Evolutionary conservation across 2,329 filamentous ascomycete species (phyloP).

Genomic region (Ciborinia camelliae): DNA sequence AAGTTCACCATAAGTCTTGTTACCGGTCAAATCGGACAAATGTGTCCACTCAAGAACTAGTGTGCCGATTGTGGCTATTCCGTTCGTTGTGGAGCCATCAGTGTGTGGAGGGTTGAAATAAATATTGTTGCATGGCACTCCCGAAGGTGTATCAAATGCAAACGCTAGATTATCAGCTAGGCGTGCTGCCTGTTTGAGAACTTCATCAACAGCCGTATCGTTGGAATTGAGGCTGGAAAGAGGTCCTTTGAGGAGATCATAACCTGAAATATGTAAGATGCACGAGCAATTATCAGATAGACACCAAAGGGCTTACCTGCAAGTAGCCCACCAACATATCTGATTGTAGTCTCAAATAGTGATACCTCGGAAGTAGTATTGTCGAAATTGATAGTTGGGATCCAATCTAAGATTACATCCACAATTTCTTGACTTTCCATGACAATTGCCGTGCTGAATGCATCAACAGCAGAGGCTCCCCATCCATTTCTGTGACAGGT

Average conservation of each 20-base stretch:
- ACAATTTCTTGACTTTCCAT: constrained; percentile 70
- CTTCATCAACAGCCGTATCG: constrained; percentile 45
- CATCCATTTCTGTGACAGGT: constrained; percentile 64
- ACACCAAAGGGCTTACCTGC: constrained; percentile 53
- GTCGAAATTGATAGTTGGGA: constrained; percentile 69
- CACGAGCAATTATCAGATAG: not conserved
- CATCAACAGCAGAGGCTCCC: constrained; percentile 81
- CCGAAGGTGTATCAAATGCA: constrained; percentile 72
- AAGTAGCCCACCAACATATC: constrained; percentile 77
- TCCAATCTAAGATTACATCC: constrained; percentile 65
- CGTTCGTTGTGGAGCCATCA: constrained; percentile 57
- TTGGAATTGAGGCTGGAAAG: constrained; percentile 50
- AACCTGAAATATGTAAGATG: constrained; percentile 42
- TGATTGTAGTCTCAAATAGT: constrained; percentile 87
- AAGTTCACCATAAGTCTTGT: constrained; percentile 62
- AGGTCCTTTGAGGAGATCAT: constrained; percentile 70
- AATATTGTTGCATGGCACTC: constrained; percentile 70
- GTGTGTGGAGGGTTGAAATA: constrained; percentile 53
- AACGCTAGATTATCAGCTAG: constrained; percentile 72
- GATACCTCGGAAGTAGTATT: constrained; percentile 59
- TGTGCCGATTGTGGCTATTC: constrained; percentile 73
- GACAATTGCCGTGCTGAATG: constrained; percentile 73
- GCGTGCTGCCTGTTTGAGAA: constrained; percentile 63
- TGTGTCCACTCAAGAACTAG: constrained; percentile 82
- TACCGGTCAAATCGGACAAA: constrained; percentile 70